phyloP scores from a whole-genome alignment of 225 moss, liverwort and hornwort genomes.

The Physcomitrium patens region DNA sequence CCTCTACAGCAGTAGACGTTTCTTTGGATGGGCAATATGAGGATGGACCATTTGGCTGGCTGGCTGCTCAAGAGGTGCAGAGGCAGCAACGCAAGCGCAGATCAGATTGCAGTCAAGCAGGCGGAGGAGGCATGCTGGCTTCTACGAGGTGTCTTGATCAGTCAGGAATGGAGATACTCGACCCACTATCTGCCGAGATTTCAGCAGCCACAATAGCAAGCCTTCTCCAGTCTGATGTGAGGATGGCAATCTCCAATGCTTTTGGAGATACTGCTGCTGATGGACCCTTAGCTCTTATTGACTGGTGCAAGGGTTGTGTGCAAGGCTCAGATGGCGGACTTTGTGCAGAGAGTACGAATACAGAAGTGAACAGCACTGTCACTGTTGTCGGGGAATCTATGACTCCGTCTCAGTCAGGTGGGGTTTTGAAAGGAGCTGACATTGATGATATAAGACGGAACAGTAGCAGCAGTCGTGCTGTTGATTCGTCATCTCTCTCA shows the following conservation, averaged over 20 bases:
- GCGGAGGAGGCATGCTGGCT: conserved; percentile 80
- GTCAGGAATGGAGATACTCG: conserved; percentile 83
- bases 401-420: conserved; percentile 63
- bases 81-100: conserved; percentile 63
- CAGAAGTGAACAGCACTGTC: conserved; percentile 82
- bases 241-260: conserved; percentile 75
- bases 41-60: conserved; percentile 89
- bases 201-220: conserved; percentile 86
- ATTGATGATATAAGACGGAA: conserved; percentile 67
- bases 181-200: conserved; percentile 91
- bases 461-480: conserved; percentile 55
- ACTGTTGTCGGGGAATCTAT: conserved; percentile 75
- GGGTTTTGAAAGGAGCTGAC: conserved; percentile 54
- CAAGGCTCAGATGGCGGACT: conserved; percentile 61
- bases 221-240: conserved; percentile 89
- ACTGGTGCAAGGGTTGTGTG: conserved; percentile 83
- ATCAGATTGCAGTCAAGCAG: conserved; percentile 61
- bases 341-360: conserved; percentile 59
- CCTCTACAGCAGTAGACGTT: conserved; percentile 80
- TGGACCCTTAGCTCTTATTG: conserved; percentile 78
- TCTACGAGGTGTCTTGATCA: conserved; percentile 77
- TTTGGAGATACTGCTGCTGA: conserved; percentile 84
- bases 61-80: conserved; percentile 76
- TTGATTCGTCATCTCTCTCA: conserved; percentile 81
- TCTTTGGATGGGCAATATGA: conserved; percentile 82